Evolutionary conservation across 495 filamentous ascomycete species (phyloP), one percentile per base, ranked within the genome.

Genomic region (Usnea hakonensis): DNA sequence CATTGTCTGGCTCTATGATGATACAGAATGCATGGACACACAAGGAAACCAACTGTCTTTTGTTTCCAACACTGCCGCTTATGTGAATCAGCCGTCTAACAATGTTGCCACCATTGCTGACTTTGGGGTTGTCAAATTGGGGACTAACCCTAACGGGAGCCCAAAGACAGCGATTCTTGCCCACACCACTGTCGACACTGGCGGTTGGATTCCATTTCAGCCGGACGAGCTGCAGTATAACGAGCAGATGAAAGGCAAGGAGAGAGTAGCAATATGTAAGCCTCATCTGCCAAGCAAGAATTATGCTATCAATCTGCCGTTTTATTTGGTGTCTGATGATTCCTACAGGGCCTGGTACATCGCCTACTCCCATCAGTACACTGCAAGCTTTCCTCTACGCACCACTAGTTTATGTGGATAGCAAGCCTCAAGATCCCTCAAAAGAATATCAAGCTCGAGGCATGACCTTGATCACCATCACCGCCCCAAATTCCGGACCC

Each of bases 1-100:
- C 32, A 68, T 71, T 52, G 58, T 71, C 43, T 71, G 69, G 69
- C 57, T 70, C 13, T 71, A 71, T 57, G 68, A 71, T 43, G 69
- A 71, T 50, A 71, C 69, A 40, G 69, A 71, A 53, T 71, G 69
- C 53, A 57, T 70, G 36, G 66, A 68, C 52, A 30, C 1, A 4
- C 32, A 64, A 36, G 68, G 69, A 8, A 56, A 54, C 11, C 69
- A 71, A 21, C 60, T 71, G 16, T 71, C 68, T 17, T 71, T 71
- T 36, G 58, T 71, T 61, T 71, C 68, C 17, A 71, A 71, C 32
- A 71, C 69, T 28, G 69, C 68, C 26, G 65, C 69, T 21, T 69
- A 65, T 56, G 35, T 54, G 23, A 52, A 43, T 1, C 28, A 64
- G 17, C 56, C 55, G 13, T 28, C 33, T 35, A 55, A 57, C 32